Conservation (phyloP, 2,329 filamentous ascomycete species). For the Diaporthe sp. region DNA sequence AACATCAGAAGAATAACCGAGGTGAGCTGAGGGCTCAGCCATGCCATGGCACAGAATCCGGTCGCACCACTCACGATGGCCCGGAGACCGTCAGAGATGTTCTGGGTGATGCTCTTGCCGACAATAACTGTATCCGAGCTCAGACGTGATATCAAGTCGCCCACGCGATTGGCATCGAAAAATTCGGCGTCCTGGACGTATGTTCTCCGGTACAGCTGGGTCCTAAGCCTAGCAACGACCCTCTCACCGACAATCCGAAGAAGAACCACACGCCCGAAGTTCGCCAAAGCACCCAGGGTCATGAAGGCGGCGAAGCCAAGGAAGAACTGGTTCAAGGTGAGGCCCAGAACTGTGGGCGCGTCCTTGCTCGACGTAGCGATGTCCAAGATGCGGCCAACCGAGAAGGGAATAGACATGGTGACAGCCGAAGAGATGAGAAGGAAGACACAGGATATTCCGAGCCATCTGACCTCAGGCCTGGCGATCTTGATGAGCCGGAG, state of each 20-base stretch:
- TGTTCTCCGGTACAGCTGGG: constrained; percentile 90
- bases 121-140: constrained; percentile 98
- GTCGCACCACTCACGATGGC: constrained; percentile 91
- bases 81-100: constrained; percentile 94
- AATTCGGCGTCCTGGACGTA: constrained; percentile 99
- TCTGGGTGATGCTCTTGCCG: constrained; percentile 98
- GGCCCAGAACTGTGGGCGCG: constrained; percentile 81
- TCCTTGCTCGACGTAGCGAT: constrained; percentile 83
- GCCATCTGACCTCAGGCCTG: constrained; percentile 83
- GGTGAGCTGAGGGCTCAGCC: constrained; percentile 91
- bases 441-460: constrained; percentile 85
- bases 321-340: constrained; percentile 92
- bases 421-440: constrained; percentile 91
- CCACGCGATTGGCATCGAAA: constrained; percentile 97
- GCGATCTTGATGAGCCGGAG: constrained; percentile 92
- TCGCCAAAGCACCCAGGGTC: constrained; percentile 86
- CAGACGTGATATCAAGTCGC: constrained; percentile 94
- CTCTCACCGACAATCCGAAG: constrained; percentile 95
- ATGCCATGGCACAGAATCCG: constrained; percentile 95
- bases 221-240: constrained; percentile 90
- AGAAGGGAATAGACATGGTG: constrained; percentile 97
- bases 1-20: constrained; percentile 89
- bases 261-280: constrained; percentile 94
- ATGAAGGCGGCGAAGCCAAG: constrained; percentile 82
- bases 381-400: constrained; percentile 95